A percentile compares a stretch with the other conserved stretches of the same genome.
These are phyloP conservation scores for Viridothelium virens DNA, from an alignment of 495 filamentous ascomycete genomes.

Conservation along the genomic window DNA sequence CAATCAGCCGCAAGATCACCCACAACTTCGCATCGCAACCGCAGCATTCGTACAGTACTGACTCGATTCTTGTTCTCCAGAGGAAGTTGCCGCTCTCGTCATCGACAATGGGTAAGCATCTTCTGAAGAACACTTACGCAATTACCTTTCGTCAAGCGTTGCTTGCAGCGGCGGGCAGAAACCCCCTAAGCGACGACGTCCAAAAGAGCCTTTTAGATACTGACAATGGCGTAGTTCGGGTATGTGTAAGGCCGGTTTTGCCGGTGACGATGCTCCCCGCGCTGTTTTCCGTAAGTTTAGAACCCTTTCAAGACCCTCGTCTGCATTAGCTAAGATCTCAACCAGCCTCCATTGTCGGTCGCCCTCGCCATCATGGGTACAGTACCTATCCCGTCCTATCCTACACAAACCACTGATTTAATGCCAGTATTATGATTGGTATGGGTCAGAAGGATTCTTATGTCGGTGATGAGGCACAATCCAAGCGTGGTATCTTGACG, in stretches of 20 bases:
- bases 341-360: constrained; percentile 94
- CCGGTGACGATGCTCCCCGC: constrained; percentile 99
- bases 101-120: constrained; percentile 99
- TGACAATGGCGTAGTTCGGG: constrained; percentile 63
- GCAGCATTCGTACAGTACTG: constrained; percentile 39
- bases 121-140: background rate
- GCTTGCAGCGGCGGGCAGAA: background rate
- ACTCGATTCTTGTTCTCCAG: constrained; percentile 52
- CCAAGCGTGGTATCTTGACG: constrained; percentile 99
- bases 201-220: constrained; percentile 16
- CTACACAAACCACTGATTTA: constrained; percentile 32
- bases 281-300: constrained; percentile 98
- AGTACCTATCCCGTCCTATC: constrained; percentile 32
- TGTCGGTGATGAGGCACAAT: constrained; percentile 98
- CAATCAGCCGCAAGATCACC: constrained; percentile 19
- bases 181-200: background rate
- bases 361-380: constrained; percentile 99
- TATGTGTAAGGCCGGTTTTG: constrained; percentile 99
- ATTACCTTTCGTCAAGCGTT: background rate
- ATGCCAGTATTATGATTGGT: constrained; percentile 96
- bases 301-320: background rate
- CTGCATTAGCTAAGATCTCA: constrained; percentile 24
- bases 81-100: constrained; percentile 99
- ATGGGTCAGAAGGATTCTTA: constrained; percentile 99
- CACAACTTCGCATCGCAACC: background rate